phyloP scores from a whole-genome alignment of 2,329 filamentous ascomycete species.

The Harringtonia lauricola region DNA sequence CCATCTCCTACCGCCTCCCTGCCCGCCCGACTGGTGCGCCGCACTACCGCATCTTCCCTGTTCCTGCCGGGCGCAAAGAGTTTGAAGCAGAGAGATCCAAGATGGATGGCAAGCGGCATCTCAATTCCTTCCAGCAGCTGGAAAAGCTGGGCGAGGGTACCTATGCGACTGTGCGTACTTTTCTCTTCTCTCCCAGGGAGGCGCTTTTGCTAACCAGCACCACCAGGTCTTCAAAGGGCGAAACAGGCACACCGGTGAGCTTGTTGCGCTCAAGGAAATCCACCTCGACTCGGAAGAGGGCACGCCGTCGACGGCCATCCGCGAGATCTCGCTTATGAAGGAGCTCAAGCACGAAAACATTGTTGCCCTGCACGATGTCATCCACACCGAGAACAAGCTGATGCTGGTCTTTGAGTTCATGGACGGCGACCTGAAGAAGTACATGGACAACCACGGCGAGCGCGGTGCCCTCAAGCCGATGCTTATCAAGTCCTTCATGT shows the following conservation, averaged over 20 bases:
- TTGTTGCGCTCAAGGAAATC: conserved; percentile 96
- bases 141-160: conserved; percentile 98
- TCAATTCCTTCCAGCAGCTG: conserved; percentile 97
- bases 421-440: conserved; percentile 97
- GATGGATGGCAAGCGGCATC: conserved; percentile 90
- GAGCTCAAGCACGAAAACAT: conserved; percentile 99
- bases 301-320: conserved; percentile 91
- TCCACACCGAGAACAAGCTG: conserved; percentile 98
- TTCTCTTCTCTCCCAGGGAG: not conserved
- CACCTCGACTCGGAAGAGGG: conserved; percentile 98
- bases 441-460: conserved; percentile 92
- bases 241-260: conserved; percentile 91
- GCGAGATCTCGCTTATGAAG: conserved; percentile 98
- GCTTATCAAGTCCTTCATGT: conserved; percentile 99
- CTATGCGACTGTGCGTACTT: conserved; percentile 75
- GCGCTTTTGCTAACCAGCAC: not conserved
- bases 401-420: conserved; percentile 99
- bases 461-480: conserved; percentile 77
- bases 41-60: conserved; percentile 16
- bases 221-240: conserved; percentile 86
- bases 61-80: conserved; percentile 4
- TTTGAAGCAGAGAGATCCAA: conserved; percentile 11
- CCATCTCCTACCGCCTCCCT: conserved; percentile 12
- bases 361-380: conserved; percentile 93
- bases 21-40: conserved; percentile 19